These are phyloP conservation scores for Pestalotiopsis sp. DNA, from an alignment of 2,329 filamentous ascomycete species.

Conservation along the genomic window DNA sequence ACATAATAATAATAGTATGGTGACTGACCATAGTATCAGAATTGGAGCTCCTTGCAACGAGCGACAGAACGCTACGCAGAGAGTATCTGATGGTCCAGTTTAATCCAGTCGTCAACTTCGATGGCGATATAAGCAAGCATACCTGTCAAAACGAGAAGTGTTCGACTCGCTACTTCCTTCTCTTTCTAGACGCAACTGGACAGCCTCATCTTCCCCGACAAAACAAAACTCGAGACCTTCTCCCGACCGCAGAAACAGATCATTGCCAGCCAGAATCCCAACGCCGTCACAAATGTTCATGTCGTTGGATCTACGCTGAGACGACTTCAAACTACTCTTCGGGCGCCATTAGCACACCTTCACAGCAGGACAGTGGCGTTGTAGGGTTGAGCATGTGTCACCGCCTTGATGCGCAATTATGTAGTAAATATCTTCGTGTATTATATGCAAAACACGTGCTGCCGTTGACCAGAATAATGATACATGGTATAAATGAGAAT, in stretches of 20 bases:
- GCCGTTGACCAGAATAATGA: not conserved
- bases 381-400: not conserved
- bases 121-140: conserved; percentile 19
- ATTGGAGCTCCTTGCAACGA: too few species aligned
- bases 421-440: not conserved
- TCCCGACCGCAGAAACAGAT: conserved; percentile 20
- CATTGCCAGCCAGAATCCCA: conserved; percentile 22
- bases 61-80: too few species aligned
- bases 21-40: too few species aligned
- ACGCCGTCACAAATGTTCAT: conserved; percentile 19
- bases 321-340: too few species aligned
- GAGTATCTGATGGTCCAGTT: conserved; percentile 13
- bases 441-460: not conserved
- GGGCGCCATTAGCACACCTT: too few species aligned
- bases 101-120: conserved; percentile 22
- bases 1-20: too few species aligned
- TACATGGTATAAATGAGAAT: not conserved
- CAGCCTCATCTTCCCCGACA: conserved; percentile 18
- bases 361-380: too few species aligned
- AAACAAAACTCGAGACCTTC: conserved; percentile 22
- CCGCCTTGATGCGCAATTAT: not conserved
- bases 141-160: not conserved
- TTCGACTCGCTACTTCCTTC: not conserved
- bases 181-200: conserved; percentile 18
- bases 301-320: conserved; percentile 18